Evolutionary conservation across 2,329 filamentous ascomycete species (phyloP), one percentile per base, ranked within the genome.

Genomic region (Ampelomyces quisqualis): DNA sequence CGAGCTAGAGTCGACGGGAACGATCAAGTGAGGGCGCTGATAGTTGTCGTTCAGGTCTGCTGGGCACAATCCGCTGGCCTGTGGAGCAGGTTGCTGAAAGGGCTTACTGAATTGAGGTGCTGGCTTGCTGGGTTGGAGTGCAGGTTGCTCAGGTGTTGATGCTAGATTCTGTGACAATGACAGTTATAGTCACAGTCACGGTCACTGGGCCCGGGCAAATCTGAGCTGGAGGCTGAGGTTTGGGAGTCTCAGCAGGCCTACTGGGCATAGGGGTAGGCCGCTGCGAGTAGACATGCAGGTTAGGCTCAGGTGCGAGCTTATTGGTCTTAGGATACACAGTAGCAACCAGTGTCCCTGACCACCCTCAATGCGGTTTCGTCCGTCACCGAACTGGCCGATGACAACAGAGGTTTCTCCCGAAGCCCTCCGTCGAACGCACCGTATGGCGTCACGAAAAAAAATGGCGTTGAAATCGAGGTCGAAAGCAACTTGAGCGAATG

Each of bases 301-400:
- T 29, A 14, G 39, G 34, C 10, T 34, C 17, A n/a, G 32, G 48
- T 82, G 77, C 19, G 72, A 74, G 1, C 79, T 81, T 0, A 77
- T 74, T 27, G 75, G 72, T 48, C 82, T 85, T 57, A 84, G 69
- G 64, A 83, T 81, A 57, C 83, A 86, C 74, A 81, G 60, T 78
- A 85, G 7, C 73, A 70, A 10, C 73, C 73, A 32, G 72, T 57
- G n/a, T 4, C 67, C 48, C 9, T 78, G 62, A 15, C 68, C 69
- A 28, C 77, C 76, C 24, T 78, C 77, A 30, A 83, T 73, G 34
- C 80, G 75, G 55, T 75, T 77, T 67, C 86, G 82, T 7, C 84
- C 10, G 60, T 84, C 79, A 37, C 47, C 55, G 24, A 86, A 71
- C 59, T 86, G 77, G 8, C 79, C 81, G 28, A 86, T 68, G 3